Evolutionary conservation across 2,329 filamentous ascomycete genomes (phyloP), one percentile per base, ranked within the genome.

Genomic region (Chaetomiaceae sp.): DNA sequence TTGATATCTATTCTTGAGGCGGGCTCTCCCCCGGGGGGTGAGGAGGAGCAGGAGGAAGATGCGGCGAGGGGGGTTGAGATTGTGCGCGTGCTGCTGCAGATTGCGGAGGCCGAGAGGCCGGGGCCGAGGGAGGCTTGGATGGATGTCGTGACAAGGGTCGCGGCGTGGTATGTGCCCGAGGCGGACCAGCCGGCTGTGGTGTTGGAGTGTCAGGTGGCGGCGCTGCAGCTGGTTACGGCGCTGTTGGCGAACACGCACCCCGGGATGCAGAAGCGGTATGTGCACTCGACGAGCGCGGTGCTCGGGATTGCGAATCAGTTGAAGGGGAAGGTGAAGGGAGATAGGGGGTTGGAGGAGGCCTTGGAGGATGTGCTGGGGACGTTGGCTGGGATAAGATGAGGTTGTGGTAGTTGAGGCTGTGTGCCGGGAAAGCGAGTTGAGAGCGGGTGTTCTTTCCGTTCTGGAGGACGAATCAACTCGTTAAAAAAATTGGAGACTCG

Each of bases 71-170:
- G 79, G 3, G 70, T 78, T 23, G 79, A 84, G 54, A 75, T 83
- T 37, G 73, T 84, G 11, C 74, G 80, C 1, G 67, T 83, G 1
- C 68, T 87, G 5, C 69, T 83, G 14, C 71, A 73, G 1, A 65
- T 84, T 6, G 71, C 74, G 1, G 80, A 84, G 61, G 66, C 69
- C 31, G 73, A 77, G 58, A 63, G 65, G 1, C 66, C 68, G 0
- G 72, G 71, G 15, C 72, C 74, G 8, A 68, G 70, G 6, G 80
- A 84, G 59, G 72, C 73, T 2, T 84, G 82, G 81, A 79, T 85
- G 74, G 71, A 74, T 31, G 58, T 79, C 7, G 72, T 84, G 31
- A 81, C 76, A 2, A 64, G 66, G 1, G 73, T 79, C 1, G 76
- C 81, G 2, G 76, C 74, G 4, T 78, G 75, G 73, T 63, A 74